Conservation (phyloP, 805 yeast genomes). For the Debaryomyces maramus region DNA sequence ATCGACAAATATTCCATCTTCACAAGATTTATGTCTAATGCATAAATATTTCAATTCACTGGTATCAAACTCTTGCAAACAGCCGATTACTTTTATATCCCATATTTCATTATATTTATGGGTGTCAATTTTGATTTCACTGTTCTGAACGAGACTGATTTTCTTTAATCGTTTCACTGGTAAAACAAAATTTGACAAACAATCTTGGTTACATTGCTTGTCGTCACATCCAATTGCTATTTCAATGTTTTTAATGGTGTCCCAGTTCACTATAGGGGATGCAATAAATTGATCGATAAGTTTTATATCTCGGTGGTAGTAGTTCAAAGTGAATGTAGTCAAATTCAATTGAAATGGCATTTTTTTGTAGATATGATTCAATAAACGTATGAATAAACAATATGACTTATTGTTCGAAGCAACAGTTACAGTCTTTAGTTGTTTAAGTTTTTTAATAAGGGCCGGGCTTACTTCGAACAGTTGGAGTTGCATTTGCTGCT, state of each 20-base stretch:
- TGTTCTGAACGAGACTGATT: conserved; percentile 19
- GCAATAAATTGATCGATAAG: conserved; percentile 5
- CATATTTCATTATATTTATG: conserved; percentile 37
- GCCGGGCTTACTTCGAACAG: background rate
- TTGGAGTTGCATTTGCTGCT: background rate
- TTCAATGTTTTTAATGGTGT: conserved; percentile 42
- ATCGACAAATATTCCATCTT: conserved; percentile 56
- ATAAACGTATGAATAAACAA: background rate
- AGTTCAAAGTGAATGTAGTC: conserved; percentile 26
- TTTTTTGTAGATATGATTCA: background rate
- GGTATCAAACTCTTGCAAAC: conserved; percentile 16
- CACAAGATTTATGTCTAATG: conserved; percentile 60
- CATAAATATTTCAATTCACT: conserved; percentile 40
- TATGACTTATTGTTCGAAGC: background rate
- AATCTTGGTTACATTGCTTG: conserved; percentile 38
- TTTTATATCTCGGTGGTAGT: conserved; percentile 13
- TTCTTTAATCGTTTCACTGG: conserved; percentile 33
- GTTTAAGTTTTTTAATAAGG: background rate
- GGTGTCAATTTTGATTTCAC: conserved; percentile 17
- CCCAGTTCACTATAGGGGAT: conserved; percentile 14
- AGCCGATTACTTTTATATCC: conserved; percentile 48
- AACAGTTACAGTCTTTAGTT: background rate
- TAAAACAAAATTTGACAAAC: conserved; percentile 40
- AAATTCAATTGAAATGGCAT: conserved; percentile 11
- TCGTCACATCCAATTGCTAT: conserved; percentile 54